phyloP scores from a whole-genome alignment of 1,284 basidiomycete genomes.

The Thecaphora frezii region DNA sequence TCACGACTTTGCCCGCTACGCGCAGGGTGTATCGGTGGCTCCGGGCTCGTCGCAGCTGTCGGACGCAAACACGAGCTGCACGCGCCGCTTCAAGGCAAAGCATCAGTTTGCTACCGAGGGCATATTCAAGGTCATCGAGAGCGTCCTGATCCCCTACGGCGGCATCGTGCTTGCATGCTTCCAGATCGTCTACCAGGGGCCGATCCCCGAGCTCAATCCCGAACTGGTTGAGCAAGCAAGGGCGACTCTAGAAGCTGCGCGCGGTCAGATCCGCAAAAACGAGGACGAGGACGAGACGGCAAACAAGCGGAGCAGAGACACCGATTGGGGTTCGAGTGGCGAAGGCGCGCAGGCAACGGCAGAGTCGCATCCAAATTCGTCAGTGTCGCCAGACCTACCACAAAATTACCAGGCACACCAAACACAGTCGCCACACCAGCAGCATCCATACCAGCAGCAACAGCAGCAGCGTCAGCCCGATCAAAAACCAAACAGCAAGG shows the following conservation, averaged over 20 bases:
- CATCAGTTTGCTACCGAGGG: constrained; percentile 70
- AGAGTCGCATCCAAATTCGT: neutral
- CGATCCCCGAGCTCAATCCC: constrained; percentile 23
- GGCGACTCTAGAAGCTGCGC: constrained; percentile 8
- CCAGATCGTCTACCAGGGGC: constrained; percentile 57
- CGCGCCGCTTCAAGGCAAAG: constrained; percentile 80
- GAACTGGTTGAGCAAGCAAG: constrained; percentile 18
- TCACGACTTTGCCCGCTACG: constrained; percentile 80
- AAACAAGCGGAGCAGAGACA: neutral
- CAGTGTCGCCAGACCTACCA: no score
- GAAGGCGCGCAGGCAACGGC: neutral
- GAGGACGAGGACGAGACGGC: constrained; percentile 3
- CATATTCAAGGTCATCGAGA: constrained; percentile 70
- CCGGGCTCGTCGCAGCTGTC: constrained; percentile 60
- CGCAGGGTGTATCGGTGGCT: constrained; percentile 68
- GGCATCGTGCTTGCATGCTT: constrained; percentile 63
- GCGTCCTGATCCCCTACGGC: constrained; percentile 92
- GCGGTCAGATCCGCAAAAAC: constrained; percentile 14
- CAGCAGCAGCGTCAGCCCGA: neutral
- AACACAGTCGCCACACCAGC: no score
- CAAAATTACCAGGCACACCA: no score
- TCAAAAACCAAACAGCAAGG: neutral
- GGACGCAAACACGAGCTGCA: constrained; percentile 87
- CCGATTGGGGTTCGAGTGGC: neutral
- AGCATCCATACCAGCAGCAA: no score